Percentiles rank a stretch among this genome's conserved stretches.
phyloP scores from a whole-genome alignment of 768 basidiomycete species.

The Paxillus ammoniavirescens region DNA sequence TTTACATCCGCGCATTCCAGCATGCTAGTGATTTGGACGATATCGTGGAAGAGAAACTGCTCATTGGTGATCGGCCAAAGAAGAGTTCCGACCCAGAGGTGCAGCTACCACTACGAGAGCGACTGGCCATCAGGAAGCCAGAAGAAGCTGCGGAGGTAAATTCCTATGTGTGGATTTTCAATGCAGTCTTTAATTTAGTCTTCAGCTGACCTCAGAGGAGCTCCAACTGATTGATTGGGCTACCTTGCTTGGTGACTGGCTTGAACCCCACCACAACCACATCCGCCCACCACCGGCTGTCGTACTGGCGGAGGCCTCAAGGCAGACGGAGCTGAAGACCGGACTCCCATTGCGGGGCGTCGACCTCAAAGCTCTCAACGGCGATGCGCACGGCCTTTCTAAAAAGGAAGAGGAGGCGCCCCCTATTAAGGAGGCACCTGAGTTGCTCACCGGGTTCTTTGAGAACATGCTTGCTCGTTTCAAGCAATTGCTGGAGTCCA shows the following conservation, averaged over 20 bases:
- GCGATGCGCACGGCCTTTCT: conserved; percentile 38
- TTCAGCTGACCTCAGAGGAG: conserved; percentile 69
- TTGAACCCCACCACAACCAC: conserved; percentile 74
- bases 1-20: conserved; percentile 77
- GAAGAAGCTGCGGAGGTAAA: conserved; percentile 57
- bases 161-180: conserved; percentile 1
- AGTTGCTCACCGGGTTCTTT: conserved; percentile 55
- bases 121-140: conserved; percentile 48
- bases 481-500: conserved; percentile 37
- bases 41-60: conserved; percentile 75
- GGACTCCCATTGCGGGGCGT: conserved; percentile 67
- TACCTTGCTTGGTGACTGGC: conserved; percentile 65
- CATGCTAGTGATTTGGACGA: conserved; percentile 81
- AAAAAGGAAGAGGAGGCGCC: conserved; percentile 78
- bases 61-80: conserved; percentile 79
- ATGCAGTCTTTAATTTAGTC: conserved; percentile 5
- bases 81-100: conserved; percentile 50
- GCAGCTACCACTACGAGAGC: conserved; percentile 53
- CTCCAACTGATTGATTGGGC: conserved; percentile 55
- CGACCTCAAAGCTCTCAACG: conserved; percentile 38
- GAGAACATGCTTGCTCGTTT: conserved; percentile 58
- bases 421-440: conserved; percentile 59
- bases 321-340: conserved; percentile 67
- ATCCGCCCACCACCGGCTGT: conserved; percentile 67
- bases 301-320: conserved; percentile 74